phyloP scores from a whole-genome alignment of 1,284 basidiomycete genomes.

The Apiotrichum brassicae region DNA sequence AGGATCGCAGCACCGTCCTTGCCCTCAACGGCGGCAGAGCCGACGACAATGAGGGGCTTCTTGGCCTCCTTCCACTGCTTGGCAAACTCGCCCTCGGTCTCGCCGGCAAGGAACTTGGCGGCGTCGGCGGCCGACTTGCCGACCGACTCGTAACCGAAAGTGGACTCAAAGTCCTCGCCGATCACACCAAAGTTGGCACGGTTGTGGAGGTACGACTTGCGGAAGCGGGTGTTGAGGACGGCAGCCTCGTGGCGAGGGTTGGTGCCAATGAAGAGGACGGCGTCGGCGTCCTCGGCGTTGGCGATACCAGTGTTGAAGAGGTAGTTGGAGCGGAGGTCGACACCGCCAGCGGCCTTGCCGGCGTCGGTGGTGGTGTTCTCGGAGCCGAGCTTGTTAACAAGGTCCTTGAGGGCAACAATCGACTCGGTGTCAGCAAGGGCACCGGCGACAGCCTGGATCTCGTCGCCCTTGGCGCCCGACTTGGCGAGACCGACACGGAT shows the following conservation, averaged over 20 bases:
- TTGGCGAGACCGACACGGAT: constrained; percentile 70
- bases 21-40: constrained; percentile 80
- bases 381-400: constrained; percentile 87
- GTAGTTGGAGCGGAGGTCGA: constrained; percentile 94
- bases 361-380: constrained; percentile 85
- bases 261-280: constrained; percentile 87
- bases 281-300: constrained; percentile 86
- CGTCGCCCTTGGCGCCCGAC: constrained; percentile 83
- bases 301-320: constrained; percentile 94
- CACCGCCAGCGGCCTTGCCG: constrained; percentile 64
- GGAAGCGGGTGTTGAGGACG: constrained; percentile 92
- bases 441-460: constrained; percentile 94
- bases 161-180: constrained; percentile 84
- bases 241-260: constrained; percentile 98
- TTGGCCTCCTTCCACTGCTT: constrained; percentile 85
- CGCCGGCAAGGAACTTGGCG: constrained; percentile 69
- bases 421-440: constrained; percentile 91
- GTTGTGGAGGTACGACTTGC: constrained; percentile 86
- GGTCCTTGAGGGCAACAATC: constrained; percentile 87
- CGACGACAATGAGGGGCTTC: constrained; percentile 89
- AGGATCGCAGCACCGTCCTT: constrained; percentile 75
- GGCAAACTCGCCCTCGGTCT: constrained; percentile 58
- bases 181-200: constrained; percentile 81
- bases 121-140: constrained; percentile 75
- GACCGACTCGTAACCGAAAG: constrained; percentile 89